Evolutionary conservation across 768 basidiomycete genomes (phyloP).

Genomic region (Termitomyces sp.): DNA sequence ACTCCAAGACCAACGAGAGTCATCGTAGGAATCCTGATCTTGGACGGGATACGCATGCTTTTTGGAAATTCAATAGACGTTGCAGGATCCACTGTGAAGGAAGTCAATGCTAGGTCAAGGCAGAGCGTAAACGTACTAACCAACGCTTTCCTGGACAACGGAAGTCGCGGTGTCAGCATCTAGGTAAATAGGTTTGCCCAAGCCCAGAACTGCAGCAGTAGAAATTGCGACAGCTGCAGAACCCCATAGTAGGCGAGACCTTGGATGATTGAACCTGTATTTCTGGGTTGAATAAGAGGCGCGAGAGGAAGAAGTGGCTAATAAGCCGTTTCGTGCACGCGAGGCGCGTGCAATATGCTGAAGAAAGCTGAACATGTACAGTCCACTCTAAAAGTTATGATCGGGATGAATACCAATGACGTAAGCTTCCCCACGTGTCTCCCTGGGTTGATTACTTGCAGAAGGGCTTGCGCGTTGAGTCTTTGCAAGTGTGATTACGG

Average conservation of each 20-base stretch:
- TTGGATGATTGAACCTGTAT: not conserved
- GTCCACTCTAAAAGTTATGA: not conserved
- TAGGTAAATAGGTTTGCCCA: constrained; percentile 10
- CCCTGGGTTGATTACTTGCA: not conserved
- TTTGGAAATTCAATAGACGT: constrained; percentile 75
- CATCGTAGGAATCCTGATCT: constrained; percentile 56
- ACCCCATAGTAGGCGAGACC: constrained; percentile 10
- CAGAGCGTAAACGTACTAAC: not conserved
- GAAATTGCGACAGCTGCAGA: constrained; percentile 8
- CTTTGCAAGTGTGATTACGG: constrained; percentile 1
- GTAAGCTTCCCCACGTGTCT: constrained; percentile 5
- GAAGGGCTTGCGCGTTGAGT: constrained; percentile 13
- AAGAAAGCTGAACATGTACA: constrained; percentile 10
- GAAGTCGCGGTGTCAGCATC: constrained; percentile 4
- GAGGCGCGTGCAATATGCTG: constrained; percentile 11
- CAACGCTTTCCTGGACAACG: not conserved
- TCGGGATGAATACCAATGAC: not conserved
- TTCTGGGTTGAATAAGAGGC: not conserved
- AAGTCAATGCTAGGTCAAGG: not conserved
- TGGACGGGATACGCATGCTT: constrained; percentile 59
- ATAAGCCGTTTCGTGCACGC: constrained; percentile 2
- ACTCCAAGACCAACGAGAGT: constrained; percentile 83
- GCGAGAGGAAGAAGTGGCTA: constrained; percentile 5
- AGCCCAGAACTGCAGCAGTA: constrained; percentile 1
- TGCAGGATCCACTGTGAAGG: constrained; percentile 59